Percentiles rank a stretch among this genome's conserved stretches.
Conservation (phyloP, 2,329 filamentous ascomycete species). For the Aspergillus latus region DNA sequence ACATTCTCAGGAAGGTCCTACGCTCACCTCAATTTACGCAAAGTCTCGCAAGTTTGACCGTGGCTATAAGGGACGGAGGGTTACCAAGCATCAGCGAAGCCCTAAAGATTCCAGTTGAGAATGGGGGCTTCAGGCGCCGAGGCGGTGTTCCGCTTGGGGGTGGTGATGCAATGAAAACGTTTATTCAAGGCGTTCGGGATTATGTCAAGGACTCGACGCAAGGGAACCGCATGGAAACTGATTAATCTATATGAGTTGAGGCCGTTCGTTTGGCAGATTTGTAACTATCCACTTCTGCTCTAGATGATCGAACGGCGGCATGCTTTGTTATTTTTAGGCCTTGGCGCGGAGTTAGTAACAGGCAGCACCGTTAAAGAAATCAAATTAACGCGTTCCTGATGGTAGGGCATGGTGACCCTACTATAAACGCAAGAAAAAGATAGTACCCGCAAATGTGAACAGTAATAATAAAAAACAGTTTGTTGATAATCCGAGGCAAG, state of each 20-base stretch:
- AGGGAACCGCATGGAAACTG: conserved; percentile 46
- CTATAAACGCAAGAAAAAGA: neutral
- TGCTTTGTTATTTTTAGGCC: conserved; percentile 15
- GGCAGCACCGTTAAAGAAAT: conserved; percentile 12
- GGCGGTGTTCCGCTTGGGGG: conserved; percentile 83
- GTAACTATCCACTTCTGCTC: conserved; percentile 11
- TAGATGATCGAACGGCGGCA: neutral
- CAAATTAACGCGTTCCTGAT: conserved; percentile 5
- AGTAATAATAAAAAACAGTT: neutral
- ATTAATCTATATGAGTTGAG: conserved; percentile 27
- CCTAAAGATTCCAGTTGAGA: conserved; percentile 73
- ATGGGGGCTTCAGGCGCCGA: conserved; percentile 77
- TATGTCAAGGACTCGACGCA: conserved; percentile 61
- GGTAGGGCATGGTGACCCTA: conserved; percentile 4
- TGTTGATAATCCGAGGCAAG: neutral
- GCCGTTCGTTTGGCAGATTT: conserved; percentile 9
- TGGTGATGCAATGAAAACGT: conserved; percentile 84
- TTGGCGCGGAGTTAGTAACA: conserved; percentile 5
- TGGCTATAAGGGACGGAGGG: conserved; percentile 85
- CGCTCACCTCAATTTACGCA: conserved; percentile 89
- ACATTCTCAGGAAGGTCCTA: conserved; percentile 75
- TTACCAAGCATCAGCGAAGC: conserved; percentile 87
- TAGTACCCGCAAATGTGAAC: neutral
- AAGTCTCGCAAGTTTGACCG: conserved; percentile 78
- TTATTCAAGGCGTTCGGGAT: conserved; percentile 84